Base-by-base conservation (phyloP, 768 basidiomycete genomes). In the Dacryopinax primogenitus region DNA sequence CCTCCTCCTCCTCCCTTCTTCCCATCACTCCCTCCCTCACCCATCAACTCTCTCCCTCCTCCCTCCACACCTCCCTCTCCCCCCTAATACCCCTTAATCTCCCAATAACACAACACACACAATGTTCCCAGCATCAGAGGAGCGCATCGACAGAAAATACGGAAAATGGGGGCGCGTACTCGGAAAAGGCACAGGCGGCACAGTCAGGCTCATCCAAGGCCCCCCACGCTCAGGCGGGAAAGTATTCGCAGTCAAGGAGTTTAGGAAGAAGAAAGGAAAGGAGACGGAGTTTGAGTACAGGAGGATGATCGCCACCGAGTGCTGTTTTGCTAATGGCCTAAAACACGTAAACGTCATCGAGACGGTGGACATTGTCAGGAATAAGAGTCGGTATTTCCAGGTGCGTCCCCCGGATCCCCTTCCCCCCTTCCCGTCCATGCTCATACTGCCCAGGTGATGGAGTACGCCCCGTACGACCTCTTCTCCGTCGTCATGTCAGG, bases 401-500 rank as follows among this genome's bases (percentile, higher is more conserved):
- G 96, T 95, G 65, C 67, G 82, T 76, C 30, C 16, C 18, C 30
- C 3, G 11, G 16, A 12, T 12, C 16, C 36, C 33, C 11, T 18
- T 28, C 26, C 18, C 3, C 62, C 47, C 58, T 45, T 11, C n/a
- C 26, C 35, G 16, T 62, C 58, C 69, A 70, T 35, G 68, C 13
- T 65, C 18, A 58, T 41, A 7, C 34, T 45, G 3, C 37, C 1
- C 73, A 97, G 94, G 88, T 97, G 78, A 99, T 99, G 96, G 95
- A 98, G 76, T 98, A 96, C 72, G 96, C 96, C 1, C 96, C 96
- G 16, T 96, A 86, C 73, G 96, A 99, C 77, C 86, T 99, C 66
- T 99, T 99, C 78, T 91, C 89, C 66, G 94, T 97, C 73, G 96
- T 99, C 81, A 99, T 99, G 96, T 93, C 94, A 16, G 90, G 92